A percentile compares a stretch with the other conserved stretches of the same genome.
Evolutionary conservation across 208 protist genomes (phyloP).

Genomic region (Leishmania tarentolae): DNA sequence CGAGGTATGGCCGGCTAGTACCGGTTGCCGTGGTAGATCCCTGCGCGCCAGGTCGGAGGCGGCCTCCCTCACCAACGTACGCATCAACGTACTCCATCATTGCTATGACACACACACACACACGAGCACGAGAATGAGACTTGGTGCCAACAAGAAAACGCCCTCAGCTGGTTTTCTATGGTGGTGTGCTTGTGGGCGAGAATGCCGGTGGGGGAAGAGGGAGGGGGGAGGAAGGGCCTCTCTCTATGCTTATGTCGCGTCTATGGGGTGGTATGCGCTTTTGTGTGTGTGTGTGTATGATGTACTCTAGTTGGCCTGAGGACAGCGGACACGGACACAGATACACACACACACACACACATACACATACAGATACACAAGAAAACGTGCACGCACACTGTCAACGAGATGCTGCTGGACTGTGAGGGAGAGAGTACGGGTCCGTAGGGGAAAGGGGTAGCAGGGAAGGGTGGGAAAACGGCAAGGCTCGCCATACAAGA

Average conservation of each 20-base stretch:
- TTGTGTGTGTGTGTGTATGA: background rate
- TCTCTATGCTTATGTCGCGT: background rate
- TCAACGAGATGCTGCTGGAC: background rate
- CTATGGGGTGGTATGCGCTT: background rate
- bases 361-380: conserved; percentile 1
- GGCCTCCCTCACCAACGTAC: conserved; percentile 2
- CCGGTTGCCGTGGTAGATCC: background rate
- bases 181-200: background rate
- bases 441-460: background rate
- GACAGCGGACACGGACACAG: background rate
- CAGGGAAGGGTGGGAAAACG: background rate
- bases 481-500: background rate
- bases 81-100: conserved; percentile 9
- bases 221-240: background rate
- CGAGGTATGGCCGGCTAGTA: background rate
- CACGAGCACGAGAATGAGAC: background rate
- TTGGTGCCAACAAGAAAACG: background rate
- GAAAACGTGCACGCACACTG: background rate
- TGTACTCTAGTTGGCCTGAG: background rate
- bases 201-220: background rate
- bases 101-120: background rate
- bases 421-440: background rate
- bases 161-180: background rate
- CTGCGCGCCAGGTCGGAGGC: conserved; percentile 3
- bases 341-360: background rate